These are phyloP conservation scores for Trebouxiophyceae sp. DNA, from an alignment of 163 green algal genomes.

Conservation along the genomic window DNA sequence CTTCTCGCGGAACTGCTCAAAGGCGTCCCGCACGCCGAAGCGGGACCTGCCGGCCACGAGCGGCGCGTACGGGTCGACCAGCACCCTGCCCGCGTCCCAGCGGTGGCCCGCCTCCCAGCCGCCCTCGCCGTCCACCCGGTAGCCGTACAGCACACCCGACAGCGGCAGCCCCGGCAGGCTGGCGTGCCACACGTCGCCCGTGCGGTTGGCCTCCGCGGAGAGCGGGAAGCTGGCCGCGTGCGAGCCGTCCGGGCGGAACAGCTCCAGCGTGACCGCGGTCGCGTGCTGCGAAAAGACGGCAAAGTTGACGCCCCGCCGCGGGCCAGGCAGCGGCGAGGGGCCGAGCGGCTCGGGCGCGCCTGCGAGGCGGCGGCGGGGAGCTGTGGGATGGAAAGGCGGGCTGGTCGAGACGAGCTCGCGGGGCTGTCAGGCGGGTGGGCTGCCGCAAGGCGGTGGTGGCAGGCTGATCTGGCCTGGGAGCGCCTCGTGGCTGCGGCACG, in stretches of 20 bases:
- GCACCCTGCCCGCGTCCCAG: slow-evolving; percentile 51
- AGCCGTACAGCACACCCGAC: slow-evolving; percentile 75
- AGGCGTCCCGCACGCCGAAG: slow-evolving; percentile 71
- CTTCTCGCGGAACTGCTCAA: slow-evolving; percentile 62
- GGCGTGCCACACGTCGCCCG: slow-evolving; percentile 77
- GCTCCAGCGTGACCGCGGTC: slow-evolving; percentile 59
- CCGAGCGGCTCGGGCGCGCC: slow-evolving; percentile 53
- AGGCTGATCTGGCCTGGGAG: too few species aligned
- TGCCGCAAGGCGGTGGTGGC: background rate
- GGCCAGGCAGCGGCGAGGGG: slow-evolving; percentile 37
- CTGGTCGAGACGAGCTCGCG: background rate
- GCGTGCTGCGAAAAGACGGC: slow-evolving; percentile 73
- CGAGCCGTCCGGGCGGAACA: slow-evolving; percentile 48
- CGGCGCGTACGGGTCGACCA: slow-evolving; percentile 93
- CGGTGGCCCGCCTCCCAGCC: slow-evolving; percentile 69
- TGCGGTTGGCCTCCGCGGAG: slow-evolving; percentile 11
- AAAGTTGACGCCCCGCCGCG: slow-evolving; percentile 84
- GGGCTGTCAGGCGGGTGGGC: background rate
- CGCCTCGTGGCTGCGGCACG: too few species aligned
- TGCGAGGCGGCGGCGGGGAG: too few species aligned
- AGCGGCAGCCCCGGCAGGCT: slow-evolving; percentile 47
- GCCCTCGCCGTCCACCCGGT: slow-evolving; percentile 67
- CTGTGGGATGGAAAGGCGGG: too few species aligned
- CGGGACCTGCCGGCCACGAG: slow-evolving; percentile 60
- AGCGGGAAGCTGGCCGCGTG: slow-evolving; percentile 28